Base-by-base conservation (phyloP, 2,329 filamentous ascomycete genomes). In the Lachnellula arida region DNA sequence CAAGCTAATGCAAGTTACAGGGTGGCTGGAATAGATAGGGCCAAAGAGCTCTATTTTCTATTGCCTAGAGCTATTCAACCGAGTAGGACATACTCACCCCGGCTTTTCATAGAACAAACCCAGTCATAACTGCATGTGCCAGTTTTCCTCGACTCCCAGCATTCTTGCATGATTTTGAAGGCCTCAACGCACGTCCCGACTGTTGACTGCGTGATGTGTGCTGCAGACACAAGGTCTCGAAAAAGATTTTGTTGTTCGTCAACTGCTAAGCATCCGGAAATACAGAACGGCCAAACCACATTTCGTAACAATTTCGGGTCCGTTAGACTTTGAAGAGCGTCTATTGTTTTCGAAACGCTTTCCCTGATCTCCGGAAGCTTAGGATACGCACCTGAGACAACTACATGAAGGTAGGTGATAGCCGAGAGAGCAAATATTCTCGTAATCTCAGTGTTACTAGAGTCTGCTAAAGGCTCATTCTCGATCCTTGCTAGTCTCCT, bases 81-180 rank as follows among this genome's bases (percentile, higher is more conserved):
- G 37, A 44, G 42, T 19, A 44, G 17, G 12, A 44, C n/a, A 44
- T 17, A 22, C 11, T 19, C 14, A 11, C 42, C 42, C 5, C 42
- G 7, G 5, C 22, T 44, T 44, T 44, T 22, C 42, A 44, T 44
- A 2, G 2, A 8, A 22, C 14, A 44, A 22, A 6, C 17, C 42
- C 42, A 44, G 11, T 44, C 42, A 22, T 19, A 22, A 8, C n/a
- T 40, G 19, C n/a, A 17, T 44, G 42, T 17, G 11, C n/a, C 42
- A 2, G 42, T 22, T 11, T 11, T 44, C 22, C 42, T 44, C 42
- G 23, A 8, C 42, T 22, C 7, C 42, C 42, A 44, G 17, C 42
- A 44, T 22, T 6, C 11, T 44, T 87, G 25, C 42, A 56, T 52
- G 17, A 47, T 47, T 8, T 57, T 5, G n/a, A 52, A 47, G 5